Evolutionary conservation across 148 eudicot species (phyloP).

Genomic region (Dianthus caryophyllus): DNA sequence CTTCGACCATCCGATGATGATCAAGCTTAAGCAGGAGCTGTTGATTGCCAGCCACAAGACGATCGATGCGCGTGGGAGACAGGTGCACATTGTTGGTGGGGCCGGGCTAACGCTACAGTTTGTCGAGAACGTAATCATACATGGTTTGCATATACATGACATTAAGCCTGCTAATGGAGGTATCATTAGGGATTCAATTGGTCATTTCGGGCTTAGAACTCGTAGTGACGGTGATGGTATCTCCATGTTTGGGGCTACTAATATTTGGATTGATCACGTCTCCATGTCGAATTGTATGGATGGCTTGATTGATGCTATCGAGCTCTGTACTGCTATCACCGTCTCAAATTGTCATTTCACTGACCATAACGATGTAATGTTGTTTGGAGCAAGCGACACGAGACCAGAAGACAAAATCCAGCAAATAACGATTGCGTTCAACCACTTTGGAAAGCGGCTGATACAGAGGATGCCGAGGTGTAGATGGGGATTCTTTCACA

Average conservation of each 20-base stretch:
- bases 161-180: constrained; percentile 38
- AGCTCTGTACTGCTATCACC: constrained; percentile 48
- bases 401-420: constrained; percentile 19
- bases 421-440: constrained; percentile 41
- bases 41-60: constrained; percentile 45
- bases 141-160: constrained; percentile 36
- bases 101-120: constrained; percentile 45
- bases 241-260: constrained; percentile 43
- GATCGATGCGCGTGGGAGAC: constrained; percentile 45
- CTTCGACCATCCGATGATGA: constrained; percentile 34
- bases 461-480: constrained; percentile 44
- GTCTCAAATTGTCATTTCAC: constrained; percentile 53
- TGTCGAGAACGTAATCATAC: constrained; percentile 46
- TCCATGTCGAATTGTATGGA: constrained; percentile 49
- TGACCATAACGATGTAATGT: constrained; percentile 48
- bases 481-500: constrained; percentile 36
- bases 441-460: constrained; percentile 42
- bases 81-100: constrained; percentile 38
- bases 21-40: constrained; percentile 38
- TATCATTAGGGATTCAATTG: constrained; percentile 34
- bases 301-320: constrained; percentile 46
- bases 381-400: constrained; percentile 38
- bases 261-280: constrained; percentile 52
- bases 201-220: constrained; percentile 35
- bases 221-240: constrained; percentile 48